Evolutionary conservation across 176 grass and related monocot species (phyloP).

Genomic region (Oryza nivara): DNA sequence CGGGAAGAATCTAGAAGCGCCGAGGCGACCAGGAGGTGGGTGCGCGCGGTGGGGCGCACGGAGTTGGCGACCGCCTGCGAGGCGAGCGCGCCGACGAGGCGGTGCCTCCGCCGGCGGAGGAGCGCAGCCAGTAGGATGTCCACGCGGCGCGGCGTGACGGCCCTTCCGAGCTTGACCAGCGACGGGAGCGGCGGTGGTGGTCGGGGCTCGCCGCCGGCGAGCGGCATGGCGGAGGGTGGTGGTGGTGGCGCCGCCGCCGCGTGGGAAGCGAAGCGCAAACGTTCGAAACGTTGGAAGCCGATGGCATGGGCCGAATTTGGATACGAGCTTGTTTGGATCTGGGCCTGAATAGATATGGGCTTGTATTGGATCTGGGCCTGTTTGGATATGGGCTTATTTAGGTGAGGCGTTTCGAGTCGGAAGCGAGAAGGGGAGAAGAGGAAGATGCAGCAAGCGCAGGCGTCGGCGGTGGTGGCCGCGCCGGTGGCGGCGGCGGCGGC

Average conservation of each 20-base stretch:
- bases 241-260: neutral
- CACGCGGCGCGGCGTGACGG: constrained; percentile 27
- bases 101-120: constrained; percentile 47
- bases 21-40: constrained; percentile 43
- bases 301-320: no score
- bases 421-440: neutral
- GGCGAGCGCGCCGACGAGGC: constrained; percentile 41
- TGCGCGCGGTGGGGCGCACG: constrained; percentile 40
- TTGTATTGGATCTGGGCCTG: neutral
- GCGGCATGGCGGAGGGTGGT: constrained; percentile 22
- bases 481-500: neutral
- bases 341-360: neutral
- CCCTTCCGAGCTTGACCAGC: constrained; percentile 38
- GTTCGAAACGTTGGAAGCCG: neutral
- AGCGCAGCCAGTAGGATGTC: constrained; percentile 41
- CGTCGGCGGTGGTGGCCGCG: neutral
- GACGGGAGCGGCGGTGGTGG: neutral
- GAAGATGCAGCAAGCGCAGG: constrained; percentile 49
- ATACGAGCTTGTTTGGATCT: neutral
- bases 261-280: neutral
- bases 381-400: neutral
- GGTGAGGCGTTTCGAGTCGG: neutral
- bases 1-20: constrained; percentile 33
- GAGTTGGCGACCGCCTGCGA: constrained; percentile 49
- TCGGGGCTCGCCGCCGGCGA: constrained; percentile 18